Evolutionary conservation across 441 rosid genomes (phyloP).

Genomic region (Croton setiger): DNA sequence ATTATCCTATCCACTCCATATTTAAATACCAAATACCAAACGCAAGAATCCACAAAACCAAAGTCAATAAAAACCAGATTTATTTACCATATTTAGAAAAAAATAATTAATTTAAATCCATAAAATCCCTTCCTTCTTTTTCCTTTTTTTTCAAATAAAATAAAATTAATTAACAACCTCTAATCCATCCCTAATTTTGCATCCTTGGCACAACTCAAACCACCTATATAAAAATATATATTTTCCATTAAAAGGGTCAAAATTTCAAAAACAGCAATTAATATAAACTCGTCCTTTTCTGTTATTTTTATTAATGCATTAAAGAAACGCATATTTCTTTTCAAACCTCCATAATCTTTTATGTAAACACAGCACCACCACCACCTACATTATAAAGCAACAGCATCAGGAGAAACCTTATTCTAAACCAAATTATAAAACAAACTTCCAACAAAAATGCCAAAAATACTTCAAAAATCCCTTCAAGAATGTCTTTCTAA

Average conservation of each 20-base stretch:
- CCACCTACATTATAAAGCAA: not conserved
- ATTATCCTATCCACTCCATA: no score
- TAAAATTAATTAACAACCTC: not conserved
- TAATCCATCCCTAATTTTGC: not conserved
- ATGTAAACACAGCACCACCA: not conserved
- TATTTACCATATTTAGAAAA: not conserved
- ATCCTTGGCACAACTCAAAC: not conserved
- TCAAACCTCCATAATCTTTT: not conserved
- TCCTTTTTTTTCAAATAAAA: no score
- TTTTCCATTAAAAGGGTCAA: not conserved
- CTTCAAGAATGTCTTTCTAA: slow-evolving; percentile 55
- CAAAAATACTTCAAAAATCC: slow-evolving; percentile 55
- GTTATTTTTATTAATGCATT: slow-evolving; percentile 2
- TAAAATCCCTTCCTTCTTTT: not conserved
- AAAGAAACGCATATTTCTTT: slow-evolving; percentile 1
- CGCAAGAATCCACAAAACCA: no score
- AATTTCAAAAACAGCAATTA: slow-evolving; percentile 9
- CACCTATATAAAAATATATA: not conserved
- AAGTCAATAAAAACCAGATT: not conserved
- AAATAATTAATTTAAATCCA: not conserved
- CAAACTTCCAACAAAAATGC: slow-evolving; percentile 30
- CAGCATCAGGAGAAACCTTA: no score
- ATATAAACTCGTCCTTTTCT: not conserved
- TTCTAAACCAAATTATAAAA: not conserved
- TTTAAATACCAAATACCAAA: no score